A percentile compares a stretch with the other conserved stretches of the same genome.
Conservation (phyloP, 2,329 filamentous ascomycete species). For the Pezicula neosporulosa region DNA sequence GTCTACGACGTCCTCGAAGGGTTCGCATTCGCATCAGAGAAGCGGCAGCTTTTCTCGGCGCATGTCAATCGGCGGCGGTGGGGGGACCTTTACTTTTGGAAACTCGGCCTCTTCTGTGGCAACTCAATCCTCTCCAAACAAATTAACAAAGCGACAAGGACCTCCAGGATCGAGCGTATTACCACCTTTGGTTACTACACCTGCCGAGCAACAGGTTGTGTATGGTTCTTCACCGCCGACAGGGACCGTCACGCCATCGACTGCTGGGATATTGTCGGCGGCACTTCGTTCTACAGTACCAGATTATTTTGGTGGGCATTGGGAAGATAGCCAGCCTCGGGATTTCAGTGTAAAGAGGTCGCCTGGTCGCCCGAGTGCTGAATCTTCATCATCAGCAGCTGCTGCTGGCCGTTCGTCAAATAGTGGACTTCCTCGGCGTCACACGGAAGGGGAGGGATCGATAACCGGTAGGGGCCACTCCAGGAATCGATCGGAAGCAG, state of each 20-base stretch:
- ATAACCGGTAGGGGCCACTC: slow-evolving; percentile 32
- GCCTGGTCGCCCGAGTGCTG: slow-evolving; percentile 15
- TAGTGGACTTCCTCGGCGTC: slow-evolving; percentile 1
- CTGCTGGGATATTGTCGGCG: slow-evolving; percentile 27
- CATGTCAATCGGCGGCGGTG: slow-evolving; percentile 26
- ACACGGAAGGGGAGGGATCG: slow-evolving; percentile 9
- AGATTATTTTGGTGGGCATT: slow-evolving; percentile 27
- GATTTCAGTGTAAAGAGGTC: slow-evolving; percentile 20
- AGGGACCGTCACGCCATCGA: slow-evolving; percentile 24
- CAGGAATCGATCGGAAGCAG: slow-evolving; percentile 41
- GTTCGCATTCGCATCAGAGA: slow-evolving; percentile 34
- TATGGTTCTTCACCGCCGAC: slow-evolving; percentile 22
- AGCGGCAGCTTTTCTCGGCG: slow-evolving; percentile 11
- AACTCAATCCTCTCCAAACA: slow-evolving; percentile 14
- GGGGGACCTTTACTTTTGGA: slow-evolving; percentile 12
- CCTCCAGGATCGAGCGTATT: slow-evolving; percentile 20
- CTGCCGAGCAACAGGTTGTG: slow-evolving; percentile 18
- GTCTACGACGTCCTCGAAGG: slow-evolving; percentile 47
- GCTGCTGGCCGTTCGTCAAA: slow-evolving; percentile 5
- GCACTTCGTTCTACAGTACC: slow-evolving; percentile 23
- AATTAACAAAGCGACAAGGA: slow-evolving; percentile 19
- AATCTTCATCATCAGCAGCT: slow-evolving; percentile 15
- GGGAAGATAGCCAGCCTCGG: slow-evolving; percentile 20
- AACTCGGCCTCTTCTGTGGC: background rate
- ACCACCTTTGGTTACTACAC: slow-evolving; percentile 27